phyloP scores from a whole-genome alignment of 2,329 filamentous ascomycete genomes.

The Paracorniculantispora psalliotae region DNA sequence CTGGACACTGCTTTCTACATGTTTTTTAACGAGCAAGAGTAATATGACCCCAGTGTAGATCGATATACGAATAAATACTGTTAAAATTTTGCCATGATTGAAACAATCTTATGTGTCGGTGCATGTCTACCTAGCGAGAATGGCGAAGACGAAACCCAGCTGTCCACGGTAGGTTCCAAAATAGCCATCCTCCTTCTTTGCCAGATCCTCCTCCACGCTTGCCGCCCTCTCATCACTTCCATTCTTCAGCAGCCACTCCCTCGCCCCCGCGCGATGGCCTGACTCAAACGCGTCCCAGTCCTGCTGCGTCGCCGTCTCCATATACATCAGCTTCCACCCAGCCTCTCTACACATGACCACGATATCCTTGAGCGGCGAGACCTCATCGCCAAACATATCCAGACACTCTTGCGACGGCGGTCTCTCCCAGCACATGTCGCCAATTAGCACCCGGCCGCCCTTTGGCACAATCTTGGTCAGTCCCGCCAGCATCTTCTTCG shows the following conservation, averaged over 20 bases:
- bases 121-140: constrained; percentile 13
- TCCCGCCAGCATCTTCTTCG: constrained; percentile 10
- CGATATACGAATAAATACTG: too few species aligned
- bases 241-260: constrained; percentile 14
- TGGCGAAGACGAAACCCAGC: constrained; percentile 13
- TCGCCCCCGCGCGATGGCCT: constrained; percentile 9
- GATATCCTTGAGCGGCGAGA: constrained; percentile 4
- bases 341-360: constrained; percentile 10
- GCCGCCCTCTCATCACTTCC: background rate
- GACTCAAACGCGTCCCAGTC: constrained; percentile 19
- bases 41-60: too few species aligned
- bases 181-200: constrained; percentile 10
- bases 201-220: background rate
- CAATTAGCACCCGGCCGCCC: constrained; percentile 15
- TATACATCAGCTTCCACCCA: constrained; percentile 16
- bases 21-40: background rate
- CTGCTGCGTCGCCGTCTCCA: constrained; percentile 14
- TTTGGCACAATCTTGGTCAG: constrained; percentile 13
- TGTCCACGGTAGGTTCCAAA: constrained; percentile 9
- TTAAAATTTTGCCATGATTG: too few species aligned
- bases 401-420: constrained; percentile 5
- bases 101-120: background rate
- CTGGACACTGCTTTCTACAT: background rate
- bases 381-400: constrained; percentile 10
- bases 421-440: constrained; percentile 16